Evolutionary conservation across 768 basidiomycete genomes (phyloP).

Genomic region (Galerina sulciceps): DNA sequence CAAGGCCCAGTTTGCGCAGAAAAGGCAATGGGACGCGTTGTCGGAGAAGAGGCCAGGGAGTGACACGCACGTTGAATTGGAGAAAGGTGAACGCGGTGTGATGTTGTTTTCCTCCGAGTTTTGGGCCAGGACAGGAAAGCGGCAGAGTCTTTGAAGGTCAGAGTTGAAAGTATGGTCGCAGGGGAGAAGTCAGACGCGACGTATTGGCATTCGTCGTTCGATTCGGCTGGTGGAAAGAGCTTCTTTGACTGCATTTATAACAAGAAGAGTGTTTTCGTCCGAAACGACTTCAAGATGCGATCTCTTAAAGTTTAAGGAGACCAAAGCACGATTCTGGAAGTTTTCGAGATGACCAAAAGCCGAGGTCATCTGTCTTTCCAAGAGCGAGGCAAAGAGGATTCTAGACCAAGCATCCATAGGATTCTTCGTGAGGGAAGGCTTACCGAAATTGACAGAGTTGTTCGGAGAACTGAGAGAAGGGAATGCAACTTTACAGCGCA

Average conservation of each 20-base stretch:
- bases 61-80: slow-evolving; percentile 22
- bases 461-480: too few relatives aligned
- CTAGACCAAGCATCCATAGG: too few relatives aligned
- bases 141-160: slow-evolving; percentile 60
- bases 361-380: too few relatives aligned
- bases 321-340: too few relatives aligned
- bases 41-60: slow-evolving; percentile 37
- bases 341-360: too few relatives aligned
- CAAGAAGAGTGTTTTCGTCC: slow-evolving; percentile 44
- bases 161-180: slow-evolving; percentile 56
- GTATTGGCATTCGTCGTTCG: slow-evolving; percentile 56
- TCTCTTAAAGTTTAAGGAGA: slow-evolving; percentile 52
- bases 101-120: slow-evolving; percentile 43
- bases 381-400: too few relatives aligned
- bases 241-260: slow-evolving; percentile 33
- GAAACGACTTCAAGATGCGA: slow-evolving; percentile 48
- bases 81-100: slow-evolving; percentile 20
- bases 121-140: slow-evolving; percentile 55
- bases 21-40: slow-evolving; percentile 51
- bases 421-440: too few relatives aligned
- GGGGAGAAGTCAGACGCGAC: slow-evolving; percentile 50
- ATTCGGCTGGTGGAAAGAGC: slow-evolving; percentile 23
- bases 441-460: too few relatives aligned
- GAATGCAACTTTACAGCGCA: too few relatives aligned
- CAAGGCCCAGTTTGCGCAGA: slow-evolving; percentile 58